Evolutionary conservation across 805 yeast species (phyloP).

Genomic region (Wickerhamiella australiensis): DNA sequence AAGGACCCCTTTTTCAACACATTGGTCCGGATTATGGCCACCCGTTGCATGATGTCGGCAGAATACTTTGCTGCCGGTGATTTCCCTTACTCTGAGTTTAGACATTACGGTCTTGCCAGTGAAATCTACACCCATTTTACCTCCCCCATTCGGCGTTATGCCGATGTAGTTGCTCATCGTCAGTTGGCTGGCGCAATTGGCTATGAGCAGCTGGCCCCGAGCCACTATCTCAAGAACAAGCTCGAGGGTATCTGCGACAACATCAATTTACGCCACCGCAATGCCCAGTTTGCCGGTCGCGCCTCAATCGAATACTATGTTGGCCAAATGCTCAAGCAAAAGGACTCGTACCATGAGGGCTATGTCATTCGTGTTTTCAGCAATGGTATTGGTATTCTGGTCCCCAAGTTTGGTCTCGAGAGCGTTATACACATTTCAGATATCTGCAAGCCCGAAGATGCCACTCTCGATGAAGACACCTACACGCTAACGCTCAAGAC

Average conservation of each 20-base stretch:
- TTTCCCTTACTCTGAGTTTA: conserved; percentile 78
- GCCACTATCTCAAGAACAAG: conserved; percentile 77
- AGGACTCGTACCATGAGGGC: conserved; percentile 72
- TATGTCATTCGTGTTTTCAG: conserved; percentile 84
- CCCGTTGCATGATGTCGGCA: conserved; percentile 99
- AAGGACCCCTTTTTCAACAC: conserved; percentile 87
- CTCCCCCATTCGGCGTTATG: conserved; percentile 94
- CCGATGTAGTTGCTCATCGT: conserved; percentile 95
- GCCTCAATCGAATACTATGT: conserved; percentile 96
- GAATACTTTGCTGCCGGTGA: conserved; percentile 91
- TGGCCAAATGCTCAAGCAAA: conserved; percentile 90
- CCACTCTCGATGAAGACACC: conserved; percentile 62
- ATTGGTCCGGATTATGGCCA: conserved; percentile 86
- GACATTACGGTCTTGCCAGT: conserved; percentile 94
- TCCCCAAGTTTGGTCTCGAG: conserved; percentile 93
- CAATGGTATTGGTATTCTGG: conserved; percentile 88
- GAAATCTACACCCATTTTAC: conserved; percentile 98
- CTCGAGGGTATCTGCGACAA: conserved; percentile 83
- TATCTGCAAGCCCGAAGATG: conserved; percentile 48
- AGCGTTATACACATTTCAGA: conserved; percentile 76
- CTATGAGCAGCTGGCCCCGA: conserved; percentile 69
- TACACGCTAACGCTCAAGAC: conserved; percentile 50
- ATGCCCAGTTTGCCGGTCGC: conserved; percentile 98
- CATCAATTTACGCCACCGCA: conserved; percentile 87
- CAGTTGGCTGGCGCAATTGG: conserved; percentile 98